Conservation (phyloP, 176 grass and related monocot genomes). For the Cenchrus purpureus region DNA sequence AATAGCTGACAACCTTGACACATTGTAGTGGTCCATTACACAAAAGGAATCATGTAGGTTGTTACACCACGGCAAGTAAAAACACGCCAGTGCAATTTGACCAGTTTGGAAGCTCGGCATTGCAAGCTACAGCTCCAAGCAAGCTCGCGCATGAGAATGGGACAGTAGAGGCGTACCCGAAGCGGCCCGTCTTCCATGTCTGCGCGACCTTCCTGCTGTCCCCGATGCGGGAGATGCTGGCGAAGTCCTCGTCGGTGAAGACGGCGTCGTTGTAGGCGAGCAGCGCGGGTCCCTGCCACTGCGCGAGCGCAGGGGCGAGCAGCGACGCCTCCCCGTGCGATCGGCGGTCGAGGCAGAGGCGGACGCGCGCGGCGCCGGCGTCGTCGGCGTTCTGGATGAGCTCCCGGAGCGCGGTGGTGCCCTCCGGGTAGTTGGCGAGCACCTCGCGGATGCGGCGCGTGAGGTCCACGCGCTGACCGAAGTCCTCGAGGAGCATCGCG, state of each 20-base stretch:
- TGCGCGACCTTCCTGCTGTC: slow-evolving; percentile 92
- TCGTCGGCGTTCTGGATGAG: slow-evolving; percentile 96
- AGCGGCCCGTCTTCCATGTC: slow-evolving; percentile 94
- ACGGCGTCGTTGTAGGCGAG: slow-evolving; percentile 81
- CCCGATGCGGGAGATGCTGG: slow-evolving; percentile 85
- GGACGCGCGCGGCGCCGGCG: slow-evolving; percentile 74
- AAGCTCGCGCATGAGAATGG: slow-evolving; percentile 24
- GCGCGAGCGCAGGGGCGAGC: slow-evolving; percentile 71
- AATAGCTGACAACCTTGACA: not conserved
- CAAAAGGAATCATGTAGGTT: not conserved
- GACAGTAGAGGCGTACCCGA: slow-evolving; percentile 54
- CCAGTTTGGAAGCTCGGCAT: not conserved
- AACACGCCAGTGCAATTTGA: not conserved
- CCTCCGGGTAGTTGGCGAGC: slow-evolving; percentile 91
- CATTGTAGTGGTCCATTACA: not conserved
- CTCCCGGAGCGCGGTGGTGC: slow-evolving; percentile 87
- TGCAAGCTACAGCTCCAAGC: slow-evolving; percentile 3
- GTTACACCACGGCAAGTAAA: not conserved
- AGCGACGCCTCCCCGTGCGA: slow-evolving; percentile 59
- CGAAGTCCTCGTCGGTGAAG: slow-evolving; percentile 95
- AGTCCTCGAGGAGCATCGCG: slow-evolving; percentile 79
- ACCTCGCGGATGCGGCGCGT: slow-evolving; percentile 94
- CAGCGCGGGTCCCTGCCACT: slow-evolving; percentile 91
- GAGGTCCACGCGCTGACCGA: slow-evolving; percentile 89
- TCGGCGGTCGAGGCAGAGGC: slow-evolving; percentile 94